These are phyloP conservation scores for Ulota crispa DNA, from an alignment of 225 moss, liverwort and hornwort genomes.

Conservation along the genomic window DNA sequence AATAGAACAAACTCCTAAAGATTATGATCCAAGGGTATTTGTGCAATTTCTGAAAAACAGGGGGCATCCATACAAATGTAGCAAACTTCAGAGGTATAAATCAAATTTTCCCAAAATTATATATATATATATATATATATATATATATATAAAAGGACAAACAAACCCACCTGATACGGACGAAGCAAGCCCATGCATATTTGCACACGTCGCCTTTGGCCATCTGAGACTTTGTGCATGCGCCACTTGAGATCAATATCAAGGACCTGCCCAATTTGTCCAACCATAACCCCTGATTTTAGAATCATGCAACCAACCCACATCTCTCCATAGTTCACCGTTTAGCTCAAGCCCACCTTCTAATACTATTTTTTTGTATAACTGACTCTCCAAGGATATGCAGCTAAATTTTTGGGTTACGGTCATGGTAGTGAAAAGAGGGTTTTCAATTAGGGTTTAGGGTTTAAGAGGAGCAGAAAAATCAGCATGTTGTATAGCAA, in stretches of 20 bases:
- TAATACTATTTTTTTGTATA: not conserved
- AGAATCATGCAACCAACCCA: not conserved
- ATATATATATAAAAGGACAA: not conserved
- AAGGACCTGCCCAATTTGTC: constrained; percentile 41
- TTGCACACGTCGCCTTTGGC: constrained; percentile 95
- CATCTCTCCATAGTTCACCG: not conserved
- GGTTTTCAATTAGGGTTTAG: not conserved
- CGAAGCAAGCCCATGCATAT: constrained; percentile 97
- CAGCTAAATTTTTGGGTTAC: not conserved
- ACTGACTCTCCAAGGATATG: not conserved
- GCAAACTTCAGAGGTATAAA: too few species aligned
- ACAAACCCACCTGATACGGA: constrained; percentile 68
- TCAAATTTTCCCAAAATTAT: too few species aligned
- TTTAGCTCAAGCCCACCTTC: not conserved
- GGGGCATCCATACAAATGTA: too few species aligned
- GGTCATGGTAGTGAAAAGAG: not conserved
- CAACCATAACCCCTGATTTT: not conserved
- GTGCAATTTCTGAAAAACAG: too few species aligned
- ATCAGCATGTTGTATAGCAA: not conserved
- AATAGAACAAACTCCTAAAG: too few species aligned
- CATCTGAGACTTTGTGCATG: constrained; percentile 99
- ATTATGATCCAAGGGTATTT: too few species aligned
- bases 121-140: too few species aligned
- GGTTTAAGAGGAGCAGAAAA: not conserved
- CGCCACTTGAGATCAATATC: constrained; percentile 95